phyloP scores from a whole-genome alignment of 1,139 yeast genomes.

The Taphrina wiesneri region DNA sequence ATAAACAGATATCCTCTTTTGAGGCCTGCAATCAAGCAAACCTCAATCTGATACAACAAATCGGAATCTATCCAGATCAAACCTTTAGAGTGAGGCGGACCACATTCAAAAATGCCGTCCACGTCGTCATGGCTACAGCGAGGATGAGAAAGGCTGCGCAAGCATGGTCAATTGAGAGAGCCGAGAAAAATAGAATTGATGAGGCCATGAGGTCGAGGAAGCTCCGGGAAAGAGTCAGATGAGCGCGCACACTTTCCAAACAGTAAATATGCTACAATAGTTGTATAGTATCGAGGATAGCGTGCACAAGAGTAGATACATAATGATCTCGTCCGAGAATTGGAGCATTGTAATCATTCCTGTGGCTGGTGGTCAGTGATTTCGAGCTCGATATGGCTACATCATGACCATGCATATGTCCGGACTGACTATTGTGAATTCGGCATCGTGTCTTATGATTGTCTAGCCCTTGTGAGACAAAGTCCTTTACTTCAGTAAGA shows the following conservation, averaged over 20 bases:
- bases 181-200: slow-evolving; percentile 5
- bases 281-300: neutral
- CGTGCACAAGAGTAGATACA: neutral
- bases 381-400: too few relatives aligned
- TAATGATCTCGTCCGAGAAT: neutral
- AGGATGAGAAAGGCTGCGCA: slow-evolving; percentile 18
- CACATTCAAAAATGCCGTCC: slow-evolving; percentile 37
- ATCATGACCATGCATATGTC: too few relatives aligned
- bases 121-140: slow-evolving; percentile 21
- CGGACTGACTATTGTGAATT: too few relatives aligned
- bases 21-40: slow-evolving; percentile 41
- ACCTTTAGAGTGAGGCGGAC: slow-evolving; percentile 27
- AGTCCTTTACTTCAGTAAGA: neutral
- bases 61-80: slow-evolving; percentile 41
- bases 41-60: slow-evolving; percentile 38
- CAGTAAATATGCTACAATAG: neutral
- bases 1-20: slow-evolving; percentile 40
- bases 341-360: too few relatives aligned
- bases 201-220: neutral
- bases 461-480: too few relatives aligned
- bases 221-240: neutral
- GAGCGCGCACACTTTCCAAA: neutral
- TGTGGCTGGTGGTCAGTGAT: too few relatives aligned
- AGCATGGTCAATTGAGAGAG: neutral
- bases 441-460: too few relatives aligned